Evolutionary conservation across 768 basidiomycete species (phyloP).

Genomic region (Leucocoprinus sp.): DNA sequence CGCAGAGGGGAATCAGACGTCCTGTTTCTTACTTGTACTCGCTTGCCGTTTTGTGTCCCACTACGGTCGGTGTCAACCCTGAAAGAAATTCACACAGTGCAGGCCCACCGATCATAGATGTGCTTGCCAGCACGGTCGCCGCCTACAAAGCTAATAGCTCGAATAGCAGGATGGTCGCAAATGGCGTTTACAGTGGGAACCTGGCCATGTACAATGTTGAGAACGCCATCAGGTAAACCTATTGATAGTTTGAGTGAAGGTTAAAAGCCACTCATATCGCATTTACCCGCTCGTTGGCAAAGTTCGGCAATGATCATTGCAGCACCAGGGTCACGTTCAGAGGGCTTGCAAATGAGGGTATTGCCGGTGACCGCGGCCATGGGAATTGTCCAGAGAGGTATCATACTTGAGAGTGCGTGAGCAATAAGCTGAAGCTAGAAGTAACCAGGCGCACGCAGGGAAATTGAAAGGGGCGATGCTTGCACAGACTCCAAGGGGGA

Average conservation of each 20-base stretch:
- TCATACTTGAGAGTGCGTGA: slow-evolving; percentile 56
- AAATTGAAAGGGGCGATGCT: slow-evolving; percentile 87
- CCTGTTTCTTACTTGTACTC: slow-evolving; percentile 53
- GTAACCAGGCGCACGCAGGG: slow-evolving; percentile 53
- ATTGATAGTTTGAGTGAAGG: not conserved
- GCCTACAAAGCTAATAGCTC: slow-evolving; percentile 94
- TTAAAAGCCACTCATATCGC: not conserved
- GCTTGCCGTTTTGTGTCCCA: slow-evolving; percentile 80
- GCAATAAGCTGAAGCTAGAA: slow-evolving; percentile 8
- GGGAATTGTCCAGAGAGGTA: slow-evolving; percentile 93
- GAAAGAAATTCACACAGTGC: slow-evolving; percentile 20
- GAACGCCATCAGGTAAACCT: slow-evolving; percentile 77
- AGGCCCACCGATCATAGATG: slow-evolving; percentile 73
- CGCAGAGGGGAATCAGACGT: not conserved
- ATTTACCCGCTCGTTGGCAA: slow-evolving; percentile 70
- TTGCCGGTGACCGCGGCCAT: slow-evolving; percentile 89
- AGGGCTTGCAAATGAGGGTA: slow-evolving; percentile 90
- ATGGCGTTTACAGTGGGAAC: slow-evolving; percentile 88
- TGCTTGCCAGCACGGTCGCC: slow-evolving; percentile 89
- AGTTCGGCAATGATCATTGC: slow-evolving; percentile 97
- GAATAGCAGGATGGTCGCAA: slow-evolving; percentile 86
- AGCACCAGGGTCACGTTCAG: slow-evolving; percentile 94
- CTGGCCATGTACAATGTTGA: slow-evolving; percentile 92
- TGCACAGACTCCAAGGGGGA: slow-evolving; percentile 84
- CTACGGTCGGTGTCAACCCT: slow-evolving; percentile 26